Evolutionary conservation across 495 filamentous ascomycete species (phyloP).

Genomic region (Corynascus novoguineensis): DNA sequence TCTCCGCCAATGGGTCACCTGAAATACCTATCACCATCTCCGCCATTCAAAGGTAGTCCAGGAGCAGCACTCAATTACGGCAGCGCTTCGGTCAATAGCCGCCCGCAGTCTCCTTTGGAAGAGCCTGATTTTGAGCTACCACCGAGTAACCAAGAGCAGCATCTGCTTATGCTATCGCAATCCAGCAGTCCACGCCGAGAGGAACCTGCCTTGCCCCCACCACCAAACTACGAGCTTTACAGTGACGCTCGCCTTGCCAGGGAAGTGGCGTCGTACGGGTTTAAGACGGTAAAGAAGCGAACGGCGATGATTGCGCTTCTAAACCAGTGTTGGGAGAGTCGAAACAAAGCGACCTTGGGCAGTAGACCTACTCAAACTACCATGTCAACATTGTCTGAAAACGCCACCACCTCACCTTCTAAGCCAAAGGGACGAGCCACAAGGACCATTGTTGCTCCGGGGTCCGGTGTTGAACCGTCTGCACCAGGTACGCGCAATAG

Average conservation of each 20-base stretch:
- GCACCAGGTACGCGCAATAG: not conserved
- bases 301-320: constrained; percentile 66
- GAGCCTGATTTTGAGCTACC: constrained; percentile 27
- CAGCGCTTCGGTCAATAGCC: not conserved
- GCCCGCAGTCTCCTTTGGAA: not conserved
- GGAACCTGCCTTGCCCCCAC: constrained; percentile 16
- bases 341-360: constrained; percentile 19
- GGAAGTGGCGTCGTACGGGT: constrained; percentile 60
- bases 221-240: constrained; percentile 58
- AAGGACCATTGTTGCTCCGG: constrained; percentile 13
- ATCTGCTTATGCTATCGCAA: constrained; percentile 22
- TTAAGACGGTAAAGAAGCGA: constrained; percentile 68
- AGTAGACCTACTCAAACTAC: not conserved
- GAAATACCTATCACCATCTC: not conserved
- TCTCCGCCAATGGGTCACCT: not conserved
- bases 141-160: constrained; percentile 32
- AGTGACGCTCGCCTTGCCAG: constrained; percentile 59
- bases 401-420: constrained; percentile 24
- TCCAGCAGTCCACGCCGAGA: constrained; percentile 7
- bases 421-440: constrained; percentile 40
- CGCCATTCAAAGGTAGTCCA: not conserved
- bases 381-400: constrained; percentile 24
- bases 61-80: not conserved
- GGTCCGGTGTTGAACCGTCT: not conserved
- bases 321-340: constrained; percentile 65